Evolutionary conservation across 139 green algal genomes (phyloP), one percentile per base, ranked within the genome.

Genomic region (Chlamydomonas incerta): DNA sequence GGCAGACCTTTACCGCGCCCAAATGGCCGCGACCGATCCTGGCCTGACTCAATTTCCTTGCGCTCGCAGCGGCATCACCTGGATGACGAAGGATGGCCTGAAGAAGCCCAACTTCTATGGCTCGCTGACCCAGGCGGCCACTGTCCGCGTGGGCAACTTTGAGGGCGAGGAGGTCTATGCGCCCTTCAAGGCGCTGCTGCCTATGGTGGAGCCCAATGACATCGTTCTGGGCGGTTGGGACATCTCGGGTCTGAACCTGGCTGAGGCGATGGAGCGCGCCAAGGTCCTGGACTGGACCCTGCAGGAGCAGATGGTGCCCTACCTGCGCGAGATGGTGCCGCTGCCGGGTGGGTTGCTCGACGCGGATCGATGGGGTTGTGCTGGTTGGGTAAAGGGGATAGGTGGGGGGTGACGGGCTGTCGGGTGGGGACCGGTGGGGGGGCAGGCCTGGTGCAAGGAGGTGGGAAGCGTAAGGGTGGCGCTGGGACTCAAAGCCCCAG

Each of bases 221-320:
- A 94, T 99, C 63, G 96, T 98, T 31, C 87, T 99, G 20, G 97
- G 97, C 8, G 98, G 98, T 33, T 99, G 98, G 98, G 98, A 99
- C 87, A 99, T 99, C 82, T 98, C 93, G 6, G 80, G 87, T 72
- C 72, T 98, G 70, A 98, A 99, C 91, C 88, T 99, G 81, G 98
- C 96, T 3, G 96, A 99, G 68, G 92, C 97, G 13, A 99, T 99
- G 96, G 93, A 98, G 91, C 94, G 96, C 71, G 93, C 91, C 15
- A 88, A 95, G 89, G 94, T 94, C 31, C 90, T 99, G 66, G 98
- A 99, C 89, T 98, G 94, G 83, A 96, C 98, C 81, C 95, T 99
- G 63, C 98, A 99, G 93, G 93, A 96, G 88, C 98, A 99, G 90
- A 91, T 99, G 65, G 93, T 95, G 71, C 95, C 97, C 9, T 93